phyloP scores from a whole-genome alignment of 2,329 filamentous ascomycete species.

The Phyllosticta citriasiana region DNA sequence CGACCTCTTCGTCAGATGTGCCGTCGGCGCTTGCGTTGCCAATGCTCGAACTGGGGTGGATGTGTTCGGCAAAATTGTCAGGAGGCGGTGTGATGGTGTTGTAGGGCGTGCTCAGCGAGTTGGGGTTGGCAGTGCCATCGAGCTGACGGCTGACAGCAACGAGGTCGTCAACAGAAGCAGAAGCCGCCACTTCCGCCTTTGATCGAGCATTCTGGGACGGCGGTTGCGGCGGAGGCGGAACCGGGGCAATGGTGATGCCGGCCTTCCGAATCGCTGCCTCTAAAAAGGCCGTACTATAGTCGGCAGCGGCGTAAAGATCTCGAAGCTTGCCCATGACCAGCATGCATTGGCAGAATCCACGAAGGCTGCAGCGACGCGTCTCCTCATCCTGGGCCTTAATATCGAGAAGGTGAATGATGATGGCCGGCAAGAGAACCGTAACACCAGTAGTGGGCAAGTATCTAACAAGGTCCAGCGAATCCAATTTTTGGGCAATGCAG shows the following conservation, averaged over 20 bases:
- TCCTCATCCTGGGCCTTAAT: conserved; percentile 73
- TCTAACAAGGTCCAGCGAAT: conserved; percentile 60
- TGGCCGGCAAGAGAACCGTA: conserved; percentile 80
- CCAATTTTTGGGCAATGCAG: conserved; percentile 67
- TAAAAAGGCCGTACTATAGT: conserved; percentile 92
- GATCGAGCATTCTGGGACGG: conserved; percentile 13
- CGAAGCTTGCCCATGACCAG: conserved; percentile 76
- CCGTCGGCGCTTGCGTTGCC: conserved; percentile 13
- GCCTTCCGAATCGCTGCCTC: conserved; percentile 84
- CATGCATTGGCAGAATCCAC: conserved; percentile 88
- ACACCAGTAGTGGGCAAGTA: conserved; percentile 84
- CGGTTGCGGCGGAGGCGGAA: conserved; percentile 16
- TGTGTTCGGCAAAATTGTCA: conserved; percentile 20
- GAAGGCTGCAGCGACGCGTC: conserved; percentile 61
- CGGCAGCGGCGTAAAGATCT: conserved; percentile 86
- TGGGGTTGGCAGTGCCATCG: conserved; percentile 14
- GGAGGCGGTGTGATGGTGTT: conserved; percentile 30
- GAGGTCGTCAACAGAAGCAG: conserved; percentile 35
- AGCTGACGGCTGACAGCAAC: conserved; percentile 36
- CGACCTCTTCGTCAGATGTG: conserved; percentile 37
- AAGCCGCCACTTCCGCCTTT: conserved; percentile 19
- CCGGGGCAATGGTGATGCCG: conserved; percentile 57
- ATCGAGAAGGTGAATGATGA: conserved; percentile 87
- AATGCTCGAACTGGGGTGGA: conserved; percentile 21
- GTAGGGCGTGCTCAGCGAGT: conserved; percentile 1